Base-by-base conservation (phyloP, 73 alveolate genomes). In the Urostyla sp. region DNA sequence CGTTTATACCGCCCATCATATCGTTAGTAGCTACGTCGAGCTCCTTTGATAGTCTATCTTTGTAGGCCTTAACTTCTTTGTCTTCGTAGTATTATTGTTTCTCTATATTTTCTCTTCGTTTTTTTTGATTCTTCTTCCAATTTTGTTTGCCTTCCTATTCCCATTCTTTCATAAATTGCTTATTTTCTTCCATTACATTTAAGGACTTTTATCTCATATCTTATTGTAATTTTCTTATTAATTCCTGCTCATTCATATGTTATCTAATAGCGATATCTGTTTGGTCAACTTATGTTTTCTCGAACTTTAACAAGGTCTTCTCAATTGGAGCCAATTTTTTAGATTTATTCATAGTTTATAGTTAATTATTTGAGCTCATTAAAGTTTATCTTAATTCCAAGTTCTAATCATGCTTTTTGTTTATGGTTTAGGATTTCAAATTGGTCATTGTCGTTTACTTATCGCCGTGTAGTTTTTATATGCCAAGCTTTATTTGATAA, bases 161-260 rank as follows among this genome's bases (percentile, higher is more conserved):
- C 91, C 91, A 88, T 8, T 73, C 87, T 35, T 83, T 36, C 91
- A 88, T 88, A 50, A 88, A 88, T 67, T 67, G 48, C 46, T 75
- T 69, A 63, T 88, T 88, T 52, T 44, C 83, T 16, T 48, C 75
- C 59, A 88, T 40, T 36, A 49, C 53, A 38, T 83, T 77, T 43
- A 82, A 20, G 46, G 63, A 45, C 50, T 53, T 36, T 31, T 83
- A 59, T 40, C 95, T 72, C 51, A 48, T 21, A 31, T 81, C 84
- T 45, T 54, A 26, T 18, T 72, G 52, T 31, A 66, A 54, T 61
- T 58, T 31, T 13, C 28, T 75, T 40, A 82, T 60, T 34, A 88
- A 11, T 6, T 72, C 72, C 24, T 58, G 72, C 40, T 81, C 89
- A 21, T 26, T 60, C 66, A 73, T 58, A 10, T 67, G 78, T 57